A percentile compares a stretch with the other conserved stretches of the same genome.
Conservation (phyloP, 305 asterid genomes). For the Rubia tinctorum region DNA sequence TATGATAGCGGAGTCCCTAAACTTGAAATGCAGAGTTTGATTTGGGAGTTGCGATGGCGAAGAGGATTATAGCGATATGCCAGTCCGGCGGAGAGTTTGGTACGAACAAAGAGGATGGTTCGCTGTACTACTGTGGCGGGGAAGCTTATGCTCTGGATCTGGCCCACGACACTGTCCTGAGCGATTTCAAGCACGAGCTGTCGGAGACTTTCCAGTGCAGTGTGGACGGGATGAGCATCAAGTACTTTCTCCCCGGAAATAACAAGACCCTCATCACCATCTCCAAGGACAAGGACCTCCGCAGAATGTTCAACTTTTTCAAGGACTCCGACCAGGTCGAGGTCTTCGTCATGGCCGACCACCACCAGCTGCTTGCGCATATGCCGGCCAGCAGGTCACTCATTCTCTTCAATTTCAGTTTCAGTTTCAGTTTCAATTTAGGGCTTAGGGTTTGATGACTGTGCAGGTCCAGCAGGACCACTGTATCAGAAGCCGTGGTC, state of each 20-base stretch:
- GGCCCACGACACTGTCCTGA: slow-evolving; percentile 60
- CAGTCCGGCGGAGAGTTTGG: slow-evolving; percentile 94
- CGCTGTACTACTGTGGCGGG: slow-evolving; percentile 74
- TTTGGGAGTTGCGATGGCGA: slow-evolving; percentile 13
- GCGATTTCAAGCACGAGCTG: slow-evolving; percentile 79
- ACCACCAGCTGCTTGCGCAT: slow-evolving; percentile 49
- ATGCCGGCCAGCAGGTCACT: slow-evolving; percentile 89
- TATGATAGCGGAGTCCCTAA: no score
- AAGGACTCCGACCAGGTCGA: slow-evolving; percentile 90
- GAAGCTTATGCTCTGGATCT: slow-evolving; percentile 94
- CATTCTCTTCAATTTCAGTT: background rate
- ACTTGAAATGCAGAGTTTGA: background rate
- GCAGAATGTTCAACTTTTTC: slow-evolving; percentile 91
- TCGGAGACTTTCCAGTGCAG: slow-evolving; percentile 73
- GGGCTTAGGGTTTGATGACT: background rate
- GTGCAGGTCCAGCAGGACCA: slow-evolving; percentile 79
- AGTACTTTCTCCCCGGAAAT: slow-evolving; percentile 92
- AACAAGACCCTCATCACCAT: slow-evolving; percentile 84
- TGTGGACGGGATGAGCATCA: slow-evolving; percentile 56
- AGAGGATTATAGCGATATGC: slow-evolving; percentile 92
- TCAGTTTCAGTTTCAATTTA: background rate
- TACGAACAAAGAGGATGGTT: slow-evolving; percentile 65
- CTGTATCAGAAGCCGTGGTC: slow-evolving; percentile 35
- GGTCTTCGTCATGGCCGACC: slow-evolving; percentile 72
- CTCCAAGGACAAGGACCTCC: slow-evolving; percentile 89